Evolutionary conservation across 441 rosid genomes (phyloP), one percentile per base, ranked within the genome.

Genomic region (Metrosideros polymorpha): DNA sequence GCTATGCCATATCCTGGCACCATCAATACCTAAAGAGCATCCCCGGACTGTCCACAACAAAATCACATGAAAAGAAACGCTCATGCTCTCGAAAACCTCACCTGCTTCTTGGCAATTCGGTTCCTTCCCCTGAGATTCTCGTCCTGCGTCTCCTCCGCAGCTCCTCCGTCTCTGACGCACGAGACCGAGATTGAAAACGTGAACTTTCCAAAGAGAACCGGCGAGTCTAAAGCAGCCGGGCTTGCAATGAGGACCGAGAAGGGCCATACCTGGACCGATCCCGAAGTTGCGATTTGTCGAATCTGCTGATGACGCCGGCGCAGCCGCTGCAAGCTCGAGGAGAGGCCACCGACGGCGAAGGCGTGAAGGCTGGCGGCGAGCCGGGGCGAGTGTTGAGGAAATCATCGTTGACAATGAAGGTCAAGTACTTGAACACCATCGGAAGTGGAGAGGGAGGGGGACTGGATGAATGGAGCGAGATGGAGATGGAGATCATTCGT

Each of bases 41-140:
- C 79, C 14, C 47, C 4, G 0, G 79, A 10, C 14, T 71, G 79
- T 71, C 4, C 14, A 39, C 0, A 71, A 71, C 79, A 0, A 71
- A 71, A 35, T 0, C 79, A 66, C 47, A 0, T 19, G 14, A 10
- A 66, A 66, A n/a, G n/a, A n/a, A n/a, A n/a, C n/a, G n/a, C n/a
- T n/a, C n/a, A n/a, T n/a, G n/a, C n/a, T n/a, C n/a, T n/a, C n/a
- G 1, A 35, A 1, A 24, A 0, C 77, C 42, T 22, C 10, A 66
- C 47, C 77, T 35, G 77, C 7, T 32, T 35, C 4, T 10, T 42
- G 1, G 77, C 77, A 66, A 35, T 9, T 66, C 27, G 45, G 45
- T 19, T 35, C 25, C 76, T 63, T 63, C 25, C 3, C 43, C 25
- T 6, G 1, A 43, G 22, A 32, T 63, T 19, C 77, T 66, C 77